These are phyloP conservation scores for Neospermospora avenae DNA, from an alignment of 2,329 filamentous ascomycete genomes.

Conservation along the genomic window DNA sequence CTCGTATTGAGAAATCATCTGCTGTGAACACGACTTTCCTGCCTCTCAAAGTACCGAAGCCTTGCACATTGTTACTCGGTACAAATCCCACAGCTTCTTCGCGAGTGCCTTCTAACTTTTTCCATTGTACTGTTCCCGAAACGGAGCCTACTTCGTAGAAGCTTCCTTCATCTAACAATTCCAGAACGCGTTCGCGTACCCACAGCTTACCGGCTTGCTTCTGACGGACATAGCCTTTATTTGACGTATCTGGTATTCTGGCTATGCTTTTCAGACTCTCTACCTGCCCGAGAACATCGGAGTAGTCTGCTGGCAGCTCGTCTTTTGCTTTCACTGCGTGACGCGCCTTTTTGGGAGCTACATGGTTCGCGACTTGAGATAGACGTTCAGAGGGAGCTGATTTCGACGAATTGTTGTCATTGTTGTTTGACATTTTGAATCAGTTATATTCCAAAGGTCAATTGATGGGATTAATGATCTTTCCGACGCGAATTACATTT, in stretches of 20 bases:
- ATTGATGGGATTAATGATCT: no score
- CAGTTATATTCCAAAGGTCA: neutral
- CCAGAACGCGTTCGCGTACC: constrained; percentile 58
- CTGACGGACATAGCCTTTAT: constrained; percentile 58
- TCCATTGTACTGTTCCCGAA: constrained; percentile 58
- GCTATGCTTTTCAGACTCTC: constrained; percentile 49
- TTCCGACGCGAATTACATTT: no score
- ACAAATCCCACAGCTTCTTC: constrained; percentile 50
- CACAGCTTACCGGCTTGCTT: constrained; percentile 63
- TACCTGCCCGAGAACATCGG: constrained; percentile 58
- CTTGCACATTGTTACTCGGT: constrained; percentile 62
- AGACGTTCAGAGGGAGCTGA: constrained; percentile 35
- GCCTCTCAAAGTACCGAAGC: constrained; percentile 50
- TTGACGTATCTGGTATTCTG: constrained; percentile 49
- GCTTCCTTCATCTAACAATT: constrained; percentile 52
- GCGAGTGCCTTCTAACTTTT: constrained; percentile 41
- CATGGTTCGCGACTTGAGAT: constrained; percentile 33
- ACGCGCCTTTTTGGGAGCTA: constrained; percentile 28
- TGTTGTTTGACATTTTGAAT: constrained; percentile 15
- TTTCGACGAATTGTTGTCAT: constrained; percentile 6
- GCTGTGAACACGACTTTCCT: constrained; percentile 58
- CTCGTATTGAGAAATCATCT: constrained; percentile 61
- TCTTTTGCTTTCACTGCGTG: constrained; percentile 33
- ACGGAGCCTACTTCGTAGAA: constrained; percentile 60
- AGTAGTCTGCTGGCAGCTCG: constrained; percentile 56